These are phyloP conservation scores for Zopfia rhizophila DNA, from an alignment of 2,329 filamentous ascomycete species.

Conservation along the genomic window DNA sequence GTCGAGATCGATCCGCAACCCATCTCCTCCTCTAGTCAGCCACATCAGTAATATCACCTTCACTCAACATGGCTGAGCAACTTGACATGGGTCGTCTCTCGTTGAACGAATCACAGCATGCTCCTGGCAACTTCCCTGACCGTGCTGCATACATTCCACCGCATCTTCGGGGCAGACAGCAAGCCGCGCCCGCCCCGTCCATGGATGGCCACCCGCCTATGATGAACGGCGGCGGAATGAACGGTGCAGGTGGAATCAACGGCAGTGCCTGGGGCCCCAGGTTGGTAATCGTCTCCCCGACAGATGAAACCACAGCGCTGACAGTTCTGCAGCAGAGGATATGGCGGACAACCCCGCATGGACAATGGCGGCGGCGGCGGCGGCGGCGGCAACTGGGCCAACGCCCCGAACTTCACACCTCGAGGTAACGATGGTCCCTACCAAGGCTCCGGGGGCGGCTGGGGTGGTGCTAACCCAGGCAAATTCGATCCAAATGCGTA, in stretches of 20 bases:
- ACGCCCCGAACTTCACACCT: slow-evolving; percentile 67
- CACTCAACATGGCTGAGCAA: slow-evolving; percentile 62
- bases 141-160: slow-evolving; percentile 86
- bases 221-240: slow-evolving; percentile 61
- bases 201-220: slow-evolving; percentile 56
- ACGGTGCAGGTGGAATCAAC: slow-evolving; percentile 66
- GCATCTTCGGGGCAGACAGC: slow-evolving; percentile 72
- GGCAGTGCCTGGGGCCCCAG: slow-evolving; percentile 70
- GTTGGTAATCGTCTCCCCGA: slow-evolving; percentile 24
- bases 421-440: slow-evolving; percentile 50
- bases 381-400: slow-evolving; percentile 67
- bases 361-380: slow-evolving; percentile 69
- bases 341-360: slow-evolving; percentile 44
- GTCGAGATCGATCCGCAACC: background rate
- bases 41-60: slow-evolving; percentile 22
- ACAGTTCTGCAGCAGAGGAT: slow-evolving; percentile 39
- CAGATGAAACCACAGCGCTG: slow-evolving; percentile 22
- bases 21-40: slow-evolving; percentile 2
- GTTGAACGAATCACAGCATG: slow-evolving; percentile 74
- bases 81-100: slow-evolving; percentile 82
- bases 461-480: slow-evolving; percentile 52
- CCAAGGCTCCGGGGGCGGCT: slow-evolving; percentile 48
- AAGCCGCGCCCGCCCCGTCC: slow-evolving; percentile 41
- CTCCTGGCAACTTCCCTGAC: slow-evolving; percentile 61
- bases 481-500: slow-evolving; percentile 73